Conservation (phyloP, 2,329 filamentous ascomycete genomes). For the Phymatotrichopsis omnivora region DNA sequence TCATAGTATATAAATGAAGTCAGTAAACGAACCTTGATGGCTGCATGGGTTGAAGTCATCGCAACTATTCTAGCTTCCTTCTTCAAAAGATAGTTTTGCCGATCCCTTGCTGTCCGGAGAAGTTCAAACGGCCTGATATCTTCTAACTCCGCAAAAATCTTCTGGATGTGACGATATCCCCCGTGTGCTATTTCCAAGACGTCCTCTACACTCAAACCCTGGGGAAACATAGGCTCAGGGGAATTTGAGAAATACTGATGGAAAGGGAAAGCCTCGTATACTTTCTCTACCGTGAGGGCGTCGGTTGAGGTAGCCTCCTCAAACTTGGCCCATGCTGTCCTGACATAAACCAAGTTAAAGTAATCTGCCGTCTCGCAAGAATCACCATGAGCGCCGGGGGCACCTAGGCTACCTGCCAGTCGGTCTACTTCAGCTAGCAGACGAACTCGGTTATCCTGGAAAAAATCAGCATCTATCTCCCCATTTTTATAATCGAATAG, state of each 20-base stretch:
- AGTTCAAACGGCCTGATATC: conserved; percentile 95
- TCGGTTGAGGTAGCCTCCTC: conserved; percentile 41
- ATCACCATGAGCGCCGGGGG: conserved; percentile 87
- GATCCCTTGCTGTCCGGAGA: conserved; percentile 75
- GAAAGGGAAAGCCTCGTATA: conserved; percentile 74
- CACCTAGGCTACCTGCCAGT: conserved; percentile 71
- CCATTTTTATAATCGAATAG: neutral
- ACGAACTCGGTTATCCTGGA: conserved; percentile 59
- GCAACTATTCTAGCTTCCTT: conserved; percentile 96
- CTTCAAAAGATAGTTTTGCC: conserved; percentile 87
- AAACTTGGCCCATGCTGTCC: conserved; percentile 81
- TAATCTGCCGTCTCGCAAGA: conserved; percentile 96
- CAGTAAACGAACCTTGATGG: conserved; percentile 52
- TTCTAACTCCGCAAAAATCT: conserved; percentile 83
- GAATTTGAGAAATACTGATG: conserved; percentile 77
- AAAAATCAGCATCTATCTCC: conserved; percentile 3
- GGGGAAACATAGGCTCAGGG: conserved; percentile 72
- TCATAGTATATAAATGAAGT: neutral
- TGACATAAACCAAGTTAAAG: conserved; percentile 85
- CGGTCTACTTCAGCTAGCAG: conserved; percentile 77
- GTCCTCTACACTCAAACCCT: conserved; percentile 53
- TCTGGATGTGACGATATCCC: conserved; percentile 78
- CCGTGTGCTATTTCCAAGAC: conserved; percentile 67
- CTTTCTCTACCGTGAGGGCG: conserved; percentile 49
- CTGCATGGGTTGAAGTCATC: conserved; percentile 97